Percentiles rank a stretch among this genome's conserved stretches.
Conservation (phyloP, 768 basidiomycete genomes). For the Lactarius psammicola region DNA sequence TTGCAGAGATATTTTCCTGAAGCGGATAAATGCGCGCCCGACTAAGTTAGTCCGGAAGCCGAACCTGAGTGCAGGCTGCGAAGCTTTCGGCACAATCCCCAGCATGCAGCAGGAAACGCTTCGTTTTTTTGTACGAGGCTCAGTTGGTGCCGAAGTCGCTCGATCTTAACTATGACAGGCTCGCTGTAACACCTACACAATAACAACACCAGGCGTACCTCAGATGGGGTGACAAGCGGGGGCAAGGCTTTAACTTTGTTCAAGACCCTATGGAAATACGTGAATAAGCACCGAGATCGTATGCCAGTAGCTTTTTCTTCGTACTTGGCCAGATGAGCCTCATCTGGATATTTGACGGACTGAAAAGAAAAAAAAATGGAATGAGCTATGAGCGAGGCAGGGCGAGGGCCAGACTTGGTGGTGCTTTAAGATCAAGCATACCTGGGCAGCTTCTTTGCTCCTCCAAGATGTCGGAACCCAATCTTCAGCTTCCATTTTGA, state of each 20-base stretch:
- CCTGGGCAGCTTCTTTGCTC: constrained; percentile 73
- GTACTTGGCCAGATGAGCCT: constrained; percentile 35
- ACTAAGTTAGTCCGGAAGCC: constrained; percentile 23
- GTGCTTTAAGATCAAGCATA: constrained; percentile 32
- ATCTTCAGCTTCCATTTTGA: constrained; percentile 7
- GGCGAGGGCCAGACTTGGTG: too few species aligned
- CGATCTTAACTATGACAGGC: constrained; percentile 51
- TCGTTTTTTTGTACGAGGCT: constrained; percentile 78
- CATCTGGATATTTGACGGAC: constrained; percentile 43
- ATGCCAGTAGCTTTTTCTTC: background rate
- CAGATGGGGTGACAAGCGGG: constrained; percentile 88
- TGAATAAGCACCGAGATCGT: background rate
- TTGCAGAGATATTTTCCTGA: constrained; percentile 83
- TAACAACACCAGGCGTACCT: constrained; percentile 53
- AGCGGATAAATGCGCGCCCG: background rate
- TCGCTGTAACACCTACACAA: background rate
- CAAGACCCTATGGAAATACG: constrained; percentile 56
- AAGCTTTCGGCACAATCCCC: constrained; percentile 98
- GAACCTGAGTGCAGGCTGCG: constrained; percentile 82
- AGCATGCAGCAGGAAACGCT: constrained; percentile 92
- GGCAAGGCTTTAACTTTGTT: constrained; percentile 75
- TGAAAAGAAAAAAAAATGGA: constrained; percentile 13
- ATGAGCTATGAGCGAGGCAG: constrained; percentile 1
- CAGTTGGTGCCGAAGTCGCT: constrained; percentile 78
- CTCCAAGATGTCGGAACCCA: constrained; percentile 87